A percentile compares a stretch with the other conserved stretches of the same genome.
Evolutionary conservation across 2,329 filamentous ascomycete genomes (phyloP).

Genomic region (Aureobasidium sp.): DNA sequence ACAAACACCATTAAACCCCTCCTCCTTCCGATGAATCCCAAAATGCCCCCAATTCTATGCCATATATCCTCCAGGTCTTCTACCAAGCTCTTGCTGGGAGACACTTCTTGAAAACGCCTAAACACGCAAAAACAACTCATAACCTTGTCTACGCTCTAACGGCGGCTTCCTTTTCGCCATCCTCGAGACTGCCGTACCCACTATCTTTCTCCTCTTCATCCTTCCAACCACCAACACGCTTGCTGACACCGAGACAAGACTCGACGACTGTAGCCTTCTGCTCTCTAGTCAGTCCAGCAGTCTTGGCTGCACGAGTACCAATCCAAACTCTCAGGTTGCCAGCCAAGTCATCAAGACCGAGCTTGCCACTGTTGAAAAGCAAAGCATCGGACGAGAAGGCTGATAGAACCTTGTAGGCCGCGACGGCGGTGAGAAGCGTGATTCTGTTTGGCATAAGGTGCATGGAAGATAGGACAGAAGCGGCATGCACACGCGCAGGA

Average conservation of each 20-base stretch:
- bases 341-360: conserved; percentile 36
- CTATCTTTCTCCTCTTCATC: conserved; percentile 21
- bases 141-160: not conserved
- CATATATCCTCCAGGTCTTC: not conserved
- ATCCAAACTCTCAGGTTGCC: conserved; percentile 38
- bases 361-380: conserved; percentile 25
- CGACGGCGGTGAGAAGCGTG: conserved; percentile 39
- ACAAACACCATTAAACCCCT: not conserved
- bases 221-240: conserved; percentile 32
- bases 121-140: not conserved
- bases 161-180: not conserved
- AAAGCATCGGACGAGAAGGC: conserved; percentile 27
- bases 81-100: conserved; percentile 1
- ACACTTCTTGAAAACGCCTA: not conserved
- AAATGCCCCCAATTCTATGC: not conserved
- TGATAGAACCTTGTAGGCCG: conserved; percentile 33
- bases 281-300: conserved; percentile 31
- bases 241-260: conserved; percentile 34
- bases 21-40: not conserved
- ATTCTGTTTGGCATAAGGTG: conserved; percentile 31
- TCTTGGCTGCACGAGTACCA: conserved; percentile 33
- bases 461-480: conserved; percentile 31
- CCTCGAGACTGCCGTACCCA: conserved; percentile 22
- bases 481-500: conserved; percentile 29
- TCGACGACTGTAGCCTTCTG: conserved; percentile 31